These are phyloP conservation scores for Pythium sp. DNA, from an alignment of 352 stramenopile genomes.

Conservation along the genomic window DNA sequence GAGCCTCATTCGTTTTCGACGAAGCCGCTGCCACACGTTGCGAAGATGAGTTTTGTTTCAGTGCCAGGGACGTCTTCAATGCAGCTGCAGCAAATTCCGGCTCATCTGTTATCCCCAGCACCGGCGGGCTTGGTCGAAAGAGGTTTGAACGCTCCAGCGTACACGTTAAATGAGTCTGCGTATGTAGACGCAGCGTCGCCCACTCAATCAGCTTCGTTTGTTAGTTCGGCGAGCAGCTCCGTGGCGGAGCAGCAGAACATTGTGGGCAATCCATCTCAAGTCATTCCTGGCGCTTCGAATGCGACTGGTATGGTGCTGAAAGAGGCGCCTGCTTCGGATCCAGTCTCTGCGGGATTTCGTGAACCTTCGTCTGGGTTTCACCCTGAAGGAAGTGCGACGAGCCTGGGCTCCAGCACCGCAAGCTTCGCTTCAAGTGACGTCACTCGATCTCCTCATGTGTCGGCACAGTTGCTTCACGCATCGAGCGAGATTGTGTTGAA, in stretches of 20 bases:
- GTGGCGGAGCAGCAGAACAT: not conserved
- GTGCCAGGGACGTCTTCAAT: conserved; percentile 8
- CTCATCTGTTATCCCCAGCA: conserved; percentile 16
- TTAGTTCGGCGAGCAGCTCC: not conserved
- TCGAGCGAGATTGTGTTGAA: conserved; percentile 43
- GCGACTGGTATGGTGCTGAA: conserved; percentile 8
- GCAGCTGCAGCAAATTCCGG: conserved; percentile 16
- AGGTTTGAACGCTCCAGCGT: conserved; percentile 6
- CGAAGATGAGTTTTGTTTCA: conserved; percentile 73
- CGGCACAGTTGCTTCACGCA: conserved; percentile 33
- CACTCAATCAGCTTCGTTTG: conserved; percentile 3
- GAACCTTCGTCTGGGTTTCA: conserved; percentile 5
- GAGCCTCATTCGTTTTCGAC: conserved; percentile 80
- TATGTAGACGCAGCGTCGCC: conserved; percentile 16
- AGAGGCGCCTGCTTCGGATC: not conserved
- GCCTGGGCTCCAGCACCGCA: conserved; percentile 25
- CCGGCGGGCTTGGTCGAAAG: conserved; percentile 5
- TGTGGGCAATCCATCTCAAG: not conserved
- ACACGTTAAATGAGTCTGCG: conserved; percentile 14
- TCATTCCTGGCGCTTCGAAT: not conserved
- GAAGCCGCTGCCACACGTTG: conserved; percentile 77
- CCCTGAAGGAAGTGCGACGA: conserved; percentile 10
- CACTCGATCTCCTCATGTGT: conserved; percentile 22
- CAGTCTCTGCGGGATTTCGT: not conserved
- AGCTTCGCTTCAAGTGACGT: conserved; percentile 27